Conservation (phyloP, 495 filamentous ascomycete species). For the Monascus purpureus region DNA sequence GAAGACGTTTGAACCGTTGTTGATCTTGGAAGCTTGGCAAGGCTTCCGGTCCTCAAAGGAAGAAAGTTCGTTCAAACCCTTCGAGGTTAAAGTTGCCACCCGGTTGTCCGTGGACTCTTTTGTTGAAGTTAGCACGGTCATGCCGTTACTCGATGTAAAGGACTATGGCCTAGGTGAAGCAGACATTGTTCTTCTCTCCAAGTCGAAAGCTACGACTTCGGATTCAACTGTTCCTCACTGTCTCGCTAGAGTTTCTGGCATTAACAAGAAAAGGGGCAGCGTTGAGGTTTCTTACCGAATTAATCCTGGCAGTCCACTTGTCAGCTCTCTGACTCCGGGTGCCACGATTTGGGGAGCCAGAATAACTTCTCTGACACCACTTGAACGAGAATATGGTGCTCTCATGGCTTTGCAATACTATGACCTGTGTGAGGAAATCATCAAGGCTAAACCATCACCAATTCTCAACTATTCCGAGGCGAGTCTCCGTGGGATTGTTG, state of each 20-base stretch:
- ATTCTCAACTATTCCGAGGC: conserved; percentile 65
- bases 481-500: conserved; percentile 47
- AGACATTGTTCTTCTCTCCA: conserved; percentile 77
- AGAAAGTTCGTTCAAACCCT: conserved; percentile 61
- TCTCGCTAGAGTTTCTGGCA: conserved; percentile 67
- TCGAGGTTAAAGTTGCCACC: conserved; percentile 72
- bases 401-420: conserved; percentile 85
- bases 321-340: conserved; percentile 39
- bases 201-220: conserved; percentile 46
- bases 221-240: conserved; percentile 58
- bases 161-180: conserved; percentile 66
- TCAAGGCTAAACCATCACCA: conserved; percentile 76
- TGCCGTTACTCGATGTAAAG: conserved; percentile 53
- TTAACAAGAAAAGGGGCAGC: conserved; percentile 61
- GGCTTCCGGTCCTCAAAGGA: conserved; percentile 81
- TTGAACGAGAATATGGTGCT: conserved; percentile 91
- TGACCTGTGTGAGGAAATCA: conserved; percentile 82
- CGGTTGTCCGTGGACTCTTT: conserved; percentile 85
- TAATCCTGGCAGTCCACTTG: conserved; percentile 45
- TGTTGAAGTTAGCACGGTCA: conserved; percentile 73
- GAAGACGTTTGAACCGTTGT: conserved; percentile 74
- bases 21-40: conserved; percentile 92
- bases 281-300: conserved; percentile 77
- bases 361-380: conserved; percentile 73
- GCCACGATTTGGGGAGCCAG: conserved; percentile 60